Evolutionary conservation across 148 eudicot genomes (phyloP), one percentile per base, ranked within the genome.

Genomic region (Polygonum maritimum): DNA sequence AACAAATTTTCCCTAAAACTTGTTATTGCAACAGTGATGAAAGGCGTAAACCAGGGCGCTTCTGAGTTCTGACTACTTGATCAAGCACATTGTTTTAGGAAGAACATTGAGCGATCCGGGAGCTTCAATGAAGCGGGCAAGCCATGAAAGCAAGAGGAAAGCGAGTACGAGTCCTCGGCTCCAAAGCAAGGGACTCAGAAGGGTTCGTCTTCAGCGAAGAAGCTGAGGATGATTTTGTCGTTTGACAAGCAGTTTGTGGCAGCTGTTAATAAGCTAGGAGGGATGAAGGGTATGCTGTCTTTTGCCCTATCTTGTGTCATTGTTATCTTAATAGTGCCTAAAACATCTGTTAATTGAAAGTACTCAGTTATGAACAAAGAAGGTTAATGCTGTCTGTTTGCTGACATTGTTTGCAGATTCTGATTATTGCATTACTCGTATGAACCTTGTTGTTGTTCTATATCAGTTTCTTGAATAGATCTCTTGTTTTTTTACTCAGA

Each of bases 211-310:
- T 71, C 94, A 7, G 79, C 87, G 51, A 95, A 95, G 83, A 95
- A 92, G 76, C 99, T 97, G 48, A 81, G 99, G 40, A 94, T 95
- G 11, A 97, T 95, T 83, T 95, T 96, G 99, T 90, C 99, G 0
- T 90, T 90, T 58, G 97, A 95, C 82, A 92, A 92, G 71, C 97
- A 95, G 69, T 95, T 95, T 83, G 96, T 95, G 69, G 88, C 85
- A n/a, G 99, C 99, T 72, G 99, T 92, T 76, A 84, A 88, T 74
- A 96, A 92, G 79, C 99, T 95, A 41, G 96, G 99, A 86, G 96
- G 99, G 85, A 88, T 92, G 35, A 97, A 95, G 74, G 92, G 99
- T 95, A 92, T 18, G 96, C 48, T 26, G 4, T 44, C 74, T 18
- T 26, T 44, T 3, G 4, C 54, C 45, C 33, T 72, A 12, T 8